A percentile compares a stretch with the other conserved stretches of the same genome.
Conservation (phyloP, 1,284 basidiomycete species). For the Rhodotorula mucilaginosa region DNA sequence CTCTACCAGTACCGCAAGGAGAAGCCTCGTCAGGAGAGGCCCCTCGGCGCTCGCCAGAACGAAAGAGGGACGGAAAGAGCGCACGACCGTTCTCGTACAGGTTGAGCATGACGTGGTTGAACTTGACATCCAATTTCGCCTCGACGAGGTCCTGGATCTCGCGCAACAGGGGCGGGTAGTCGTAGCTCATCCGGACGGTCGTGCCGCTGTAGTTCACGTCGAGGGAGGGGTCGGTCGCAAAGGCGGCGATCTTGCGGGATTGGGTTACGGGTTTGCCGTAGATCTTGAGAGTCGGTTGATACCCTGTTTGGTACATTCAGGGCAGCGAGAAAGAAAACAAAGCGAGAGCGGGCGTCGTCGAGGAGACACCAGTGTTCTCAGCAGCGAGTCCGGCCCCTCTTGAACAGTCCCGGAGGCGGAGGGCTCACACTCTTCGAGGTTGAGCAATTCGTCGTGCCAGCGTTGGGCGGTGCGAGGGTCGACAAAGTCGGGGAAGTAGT, state of each 20-base stretch:
- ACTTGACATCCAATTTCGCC: conserved; percentile 51
- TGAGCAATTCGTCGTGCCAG: conserved; percentile 52
- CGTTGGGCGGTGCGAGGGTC: conserved; percentile 44
- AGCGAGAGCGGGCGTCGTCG: neutral
- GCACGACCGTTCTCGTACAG: conserved; percentile 53
- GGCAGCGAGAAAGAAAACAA: no score
- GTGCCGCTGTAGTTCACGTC: conserved; percentile 54
- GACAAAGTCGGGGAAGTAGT: conserved; percentile 47
- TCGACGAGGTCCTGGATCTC: conserved; percentile 52
- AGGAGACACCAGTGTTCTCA: neutral
- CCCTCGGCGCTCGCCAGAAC: no score
- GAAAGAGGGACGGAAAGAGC: neutral
- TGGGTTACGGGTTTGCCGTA: conserved; percentile 56
- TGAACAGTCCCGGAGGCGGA: neutral
- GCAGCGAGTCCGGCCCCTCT: neutral
- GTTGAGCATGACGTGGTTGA: conserved; percentile 59
- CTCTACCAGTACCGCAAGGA: neutral
- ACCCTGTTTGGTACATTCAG: conserved; percentile 44
- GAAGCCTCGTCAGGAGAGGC: neutral
- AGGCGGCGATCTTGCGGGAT: conserved; percentile 55
- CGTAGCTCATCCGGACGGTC: conserved; percentile 51
- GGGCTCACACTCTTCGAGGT: conserved; percentile 51
- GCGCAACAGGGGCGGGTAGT: conserved; percentile 51
- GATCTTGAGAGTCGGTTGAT: conserved; percentile 56
- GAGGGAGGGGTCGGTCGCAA: conserved; percentile 51